Evolutionary conservation across 179 eudicot genomes (phyloP).

Genomic region (Carnegiea gigantea): DNA sequence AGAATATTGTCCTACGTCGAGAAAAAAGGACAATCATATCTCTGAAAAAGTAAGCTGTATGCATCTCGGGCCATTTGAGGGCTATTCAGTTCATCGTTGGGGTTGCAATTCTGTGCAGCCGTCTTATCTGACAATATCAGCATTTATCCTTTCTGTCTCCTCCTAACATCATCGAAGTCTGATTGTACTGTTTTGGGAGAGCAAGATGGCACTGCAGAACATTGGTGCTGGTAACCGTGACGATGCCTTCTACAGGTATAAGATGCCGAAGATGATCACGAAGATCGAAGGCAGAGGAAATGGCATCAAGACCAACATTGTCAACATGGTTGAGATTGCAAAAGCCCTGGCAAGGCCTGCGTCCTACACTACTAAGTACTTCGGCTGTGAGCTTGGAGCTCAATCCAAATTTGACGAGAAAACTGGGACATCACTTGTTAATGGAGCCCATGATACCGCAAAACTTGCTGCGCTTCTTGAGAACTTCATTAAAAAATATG

Average conservation of each 20-base stretch:
- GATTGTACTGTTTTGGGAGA: background rate
- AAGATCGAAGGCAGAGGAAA: slow-evolving; percentile 80
- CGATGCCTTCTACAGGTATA: slow-evolving; percentile 88
- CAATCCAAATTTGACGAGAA: slow-evolving; percentile 81
- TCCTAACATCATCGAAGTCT: slow-evolving; percentile 26
- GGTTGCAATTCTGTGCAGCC: slow-evolving; percentile 50
- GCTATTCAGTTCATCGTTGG: slow-evolving; percentile 29
- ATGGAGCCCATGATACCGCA: slow-evolving; percentile 68
- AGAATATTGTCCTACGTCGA: slow-evolving; percentile 57
- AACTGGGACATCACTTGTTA: slow-evolving; percentile 65
- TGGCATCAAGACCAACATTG: slow-evolving; percentile 79
- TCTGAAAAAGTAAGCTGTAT: slow-evolving; percentile 47
- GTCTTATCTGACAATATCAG: slow-evolving; percentile 20
- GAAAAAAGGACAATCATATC: slow-evolving; percentile 41
- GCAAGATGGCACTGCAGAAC: slow-evolving; percentile 70
- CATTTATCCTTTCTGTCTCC: slow-evolving; percentile 19
- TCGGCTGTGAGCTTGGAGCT: slow-evolving; percentile 82
- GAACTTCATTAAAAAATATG: slow-evolving; percentile 73
- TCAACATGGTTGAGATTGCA: slow-evolving; percentile 83
- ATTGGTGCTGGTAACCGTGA: slow-evolving; percentile 75
- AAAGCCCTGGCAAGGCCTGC: slow-evolving; percentile 75
- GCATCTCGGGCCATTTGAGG: slow-evolving; percentile 48
- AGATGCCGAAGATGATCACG: slow-evolving; percentile 83
- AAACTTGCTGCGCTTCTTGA: slow-evolving; percentile 79
- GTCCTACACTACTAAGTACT: slow-evolving; percentile 69